A percentile compares a stretch with the other conserved stretches of the same genome.
Conservation (phyloP, 192 early-diverging fungal genomes). For the Pilobolus umbonatus region DNA sequence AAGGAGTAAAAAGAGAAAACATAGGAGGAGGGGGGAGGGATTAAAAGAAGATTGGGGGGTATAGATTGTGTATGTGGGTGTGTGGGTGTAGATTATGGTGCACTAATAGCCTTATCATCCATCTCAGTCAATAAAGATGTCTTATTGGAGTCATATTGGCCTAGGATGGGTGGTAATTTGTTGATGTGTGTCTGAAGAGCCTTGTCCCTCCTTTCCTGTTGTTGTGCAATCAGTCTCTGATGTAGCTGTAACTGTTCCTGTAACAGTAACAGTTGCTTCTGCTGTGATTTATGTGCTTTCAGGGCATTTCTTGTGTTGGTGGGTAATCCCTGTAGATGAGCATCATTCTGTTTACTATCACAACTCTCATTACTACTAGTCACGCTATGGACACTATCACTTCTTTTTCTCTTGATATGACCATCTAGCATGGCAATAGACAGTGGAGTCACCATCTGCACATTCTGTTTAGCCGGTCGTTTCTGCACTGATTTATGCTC, state of each 20-base stretch:
- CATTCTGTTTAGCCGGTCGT: too few relatives aligned
- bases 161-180: slow-evolving; percentile 10
- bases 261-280: slow-evolving; percentile 8
- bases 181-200: background rate
- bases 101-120: slow-evolving; percentile 10
- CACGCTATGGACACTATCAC: background rate
- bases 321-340: background rate
- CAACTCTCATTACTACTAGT: slow-evolving; percentile 1
- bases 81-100: background rate
- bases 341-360: background rate
- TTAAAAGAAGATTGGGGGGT: too few relatives aligned
- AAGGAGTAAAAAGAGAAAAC: too few relatives aligned
- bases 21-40: too few relatives aligned
- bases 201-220: slow-evolving; percentile 14
- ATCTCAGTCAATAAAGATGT: slow-evolving; percentile 1
- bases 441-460: too few relatives aligned
- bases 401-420: background rate
- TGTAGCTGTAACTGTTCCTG: slow-evolving; percentile 17
- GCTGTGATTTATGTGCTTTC: slow-evolving; percentile 17
- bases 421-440: too few relatives aligned
- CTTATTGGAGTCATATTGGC: background rate
- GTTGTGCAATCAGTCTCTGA: slow-evolving; percentile 13
- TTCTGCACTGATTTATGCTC: too few relatives aligned
- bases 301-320: slow-evolving; percentile 5
- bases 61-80: too few relatives aligned